These are phyloP conservation scores for Umbelopsis ramanniana DNA, from an alignment of 192 early-diverging fungal species.

Conservation along the genomic window DNA sequence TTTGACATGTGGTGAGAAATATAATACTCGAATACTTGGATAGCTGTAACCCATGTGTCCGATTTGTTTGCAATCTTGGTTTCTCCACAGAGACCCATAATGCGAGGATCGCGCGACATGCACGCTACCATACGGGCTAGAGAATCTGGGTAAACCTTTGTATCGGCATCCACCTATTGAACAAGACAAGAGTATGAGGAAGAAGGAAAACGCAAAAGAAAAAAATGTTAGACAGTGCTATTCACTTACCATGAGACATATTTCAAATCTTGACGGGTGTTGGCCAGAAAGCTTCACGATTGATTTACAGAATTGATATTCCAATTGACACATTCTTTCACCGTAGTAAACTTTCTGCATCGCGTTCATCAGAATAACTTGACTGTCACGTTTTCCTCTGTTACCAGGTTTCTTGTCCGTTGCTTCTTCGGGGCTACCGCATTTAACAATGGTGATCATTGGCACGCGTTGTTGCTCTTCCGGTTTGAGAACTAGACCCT, in stretches of 20 bases:
- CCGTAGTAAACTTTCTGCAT: conserved; percentile 83
- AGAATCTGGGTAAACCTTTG: conserved; percentile 77
- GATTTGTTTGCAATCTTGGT: conserved; percentile 94
- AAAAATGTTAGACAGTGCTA: too few species aligned
- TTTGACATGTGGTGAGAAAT: conserved; percentile 75
- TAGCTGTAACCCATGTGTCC: conserved; percentile 85
- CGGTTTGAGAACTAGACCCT: conserved; percentile 30
- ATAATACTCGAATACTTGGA: conserved; percentile 89
- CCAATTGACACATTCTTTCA: conserved; percentile 79
- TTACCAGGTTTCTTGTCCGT: conserved; percentile 74
- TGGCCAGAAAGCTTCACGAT: conserved; percentile 72
- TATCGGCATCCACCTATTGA: conserved; percentile 80
- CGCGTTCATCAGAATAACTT: conserved; percentile 93
- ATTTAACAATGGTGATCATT: conserved; percentile 77
- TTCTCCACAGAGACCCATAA: conserved; percentile 98
- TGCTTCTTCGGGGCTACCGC: conserved; percentile 69
- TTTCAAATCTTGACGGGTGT: conserved; percentile 74
- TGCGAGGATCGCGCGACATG: conserved; percentile 85
- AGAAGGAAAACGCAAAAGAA: conserved; percentile 31
- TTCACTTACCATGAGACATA: conserved; percentile 71
- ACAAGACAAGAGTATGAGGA: conserved; percentile 41
- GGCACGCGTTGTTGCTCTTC: conserved; percentile 64
- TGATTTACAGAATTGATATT: conserved; percentile 78
- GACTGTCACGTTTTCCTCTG: conserved; percentile 93
- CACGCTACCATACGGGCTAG: conserved; percentile 81